A percentile compares a stretch with the other conserved stretches of the same genome.
These are phyloP conservation scores for Hanseniaspora guilliermondii DNA, from an alignment of 805 yeast species.

Conservation along the genomic window DNA sequence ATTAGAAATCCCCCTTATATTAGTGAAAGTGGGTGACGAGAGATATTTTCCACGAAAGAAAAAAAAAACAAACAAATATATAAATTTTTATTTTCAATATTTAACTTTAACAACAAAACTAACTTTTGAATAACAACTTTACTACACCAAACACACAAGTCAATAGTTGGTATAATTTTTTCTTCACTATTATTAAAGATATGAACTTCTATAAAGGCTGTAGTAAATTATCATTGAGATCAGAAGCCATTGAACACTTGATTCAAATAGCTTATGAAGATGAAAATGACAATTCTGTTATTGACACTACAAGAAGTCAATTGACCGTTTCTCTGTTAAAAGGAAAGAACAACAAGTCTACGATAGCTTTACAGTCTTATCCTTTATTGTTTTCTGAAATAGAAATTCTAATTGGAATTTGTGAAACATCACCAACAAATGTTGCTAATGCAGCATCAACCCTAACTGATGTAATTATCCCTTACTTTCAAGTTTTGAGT, in stretches of 20 bases:
- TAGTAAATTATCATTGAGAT: neutral
- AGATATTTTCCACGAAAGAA: too few species aligned
- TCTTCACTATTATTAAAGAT: too few species aligned
- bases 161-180: neutral
- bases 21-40: too few species aligned
- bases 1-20: too few species aligned
- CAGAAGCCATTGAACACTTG: constrained; percentile 7
- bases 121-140: neutral
- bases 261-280: constrained; percentile 10
- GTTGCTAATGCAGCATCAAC: constrained; percentile 30
- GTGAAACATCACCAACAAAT: constrained; percentile 29
- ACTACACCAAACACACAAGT: neutral
- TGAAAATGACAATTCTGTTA: neutral
- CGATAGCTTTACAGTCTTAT: constrained; percentile 20
- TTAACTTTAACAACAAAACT: too few species aligned
- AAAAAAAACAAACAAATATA: too few species aligned
- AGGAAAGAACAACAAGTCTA: neutral
- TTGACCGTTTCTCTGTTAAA: constrained; percentile 4
- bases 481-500: constrained; percentile 41
- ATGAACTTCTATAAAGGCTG: constrained; percentile 7
- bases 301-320: constrained; percentile 12
- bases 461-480: constrained; percentile 32
- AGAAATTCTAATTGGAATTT: constrained; percentile 43
- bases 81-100: too few species aligned
- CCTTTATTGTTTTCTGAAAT: constrained; percentile 41